These are phyloP conservation scores for Cantharellus cinnabarinus DNA, from an alignment of 768 basidiomycete species.

Conservation along the genomic window DNA sequence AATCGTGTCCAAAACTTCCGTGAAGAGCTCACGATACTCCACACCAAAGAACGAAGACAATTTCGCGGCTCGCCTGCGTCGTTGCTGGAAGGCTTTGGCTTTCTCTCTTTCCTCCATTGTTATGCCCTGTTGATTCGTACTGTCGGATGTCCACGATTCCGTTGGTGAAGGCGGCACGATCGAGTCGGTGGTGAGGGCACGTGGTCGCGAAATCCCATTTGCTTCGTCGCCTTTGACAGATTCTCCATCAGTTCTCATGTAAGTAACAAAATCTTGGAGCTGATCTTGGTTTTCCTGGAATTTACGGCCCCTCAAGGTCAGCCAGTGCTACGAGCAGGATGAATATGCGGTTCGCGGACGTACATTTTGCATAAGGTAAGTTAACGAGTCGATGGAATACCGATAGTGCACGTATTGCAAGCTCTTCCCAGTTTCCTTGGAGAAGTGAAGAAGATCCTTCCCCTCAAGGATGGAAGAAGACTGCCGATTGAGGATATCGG, in stretches of 20 bases:
- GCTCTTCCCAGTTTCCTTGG: constrained; percentile 1
- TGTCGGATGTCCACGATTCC: too few relatives aligned
- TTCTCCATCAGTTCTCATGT: background rate
- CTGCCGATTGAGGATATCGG: constrained; percentile 12
- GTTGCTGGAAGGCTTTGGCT: constrained; percentile 33
- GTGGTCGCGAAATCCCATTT: constrained; percentile 13
- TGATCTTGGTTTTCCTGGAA: background rate
- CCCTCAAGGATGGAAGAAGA: background rate
- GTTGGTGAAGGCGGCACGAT: constrained; percentile 18
- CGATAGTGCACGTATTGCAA: constrained; percentile 48
- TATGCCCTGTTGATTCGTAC: too few relatives aligned
- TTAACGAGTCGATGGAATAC: constrained; percentile 59
- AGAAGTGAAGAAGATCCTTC: background rate
- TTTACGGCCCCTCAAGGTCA: constrained; percentile 8
- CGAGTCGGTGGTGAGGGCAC: constrained; percentile 26
- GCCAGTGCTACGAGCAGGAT: background rate
- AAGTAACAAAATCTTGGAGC: background rate
- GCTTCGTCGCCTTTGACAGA: constrained; percentile 5
- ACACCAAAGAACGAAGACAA: constrained; percentile 77
- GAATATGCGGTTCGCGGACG: constrained; percentile 11
- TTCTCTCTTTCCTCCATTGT: too few relatives aligned
- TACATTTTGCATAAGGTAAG: constrained; percentile 62
- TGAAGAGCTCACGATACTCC: constrained; percentile 57
- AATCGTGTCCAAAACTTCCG: constrained; percentile 61
- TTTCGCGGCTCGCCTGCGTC: constrained; percentile 60